Conservation (phyloP, 441 rosid species). For the Gossypium aridum region DNA sequence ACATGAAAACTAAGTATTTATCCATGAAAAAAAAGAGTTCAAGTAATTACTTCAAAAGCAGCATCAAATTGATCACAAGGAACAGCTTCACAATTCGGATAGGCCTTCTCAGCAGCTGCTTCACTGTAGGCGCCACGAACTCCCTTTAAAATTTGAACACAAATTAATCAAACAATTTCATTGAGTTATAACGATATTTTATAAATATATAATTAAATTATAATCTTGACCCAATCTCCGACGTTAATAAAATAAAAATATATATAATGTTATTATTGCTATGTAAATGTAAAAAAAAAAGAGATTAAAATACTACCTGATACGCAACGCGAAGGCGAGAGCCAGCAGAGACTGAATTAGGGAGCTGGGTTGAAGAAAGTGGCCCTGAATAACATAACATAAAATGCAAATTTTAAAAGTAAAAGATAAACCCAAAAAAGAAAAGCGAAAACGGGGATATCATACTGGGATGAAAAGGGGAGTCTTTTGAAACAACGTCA, state of each 20-base stretch:
- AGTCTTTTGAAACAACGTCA: conserved; percentile 26
- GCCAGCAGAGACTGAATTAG: conserved; percentile 46
- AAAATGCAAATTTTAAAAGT: background rate
- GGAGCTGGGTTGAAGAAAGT: conserved; percentile 52
- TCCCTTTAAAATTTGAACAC: conserved; percentile 39
- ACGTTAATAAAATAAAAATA: background rate
- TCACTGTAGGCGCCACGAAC: conserved; percentile 91
- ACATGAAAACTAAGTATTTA: background rate
- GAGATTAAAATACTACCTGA: conserved; percentile 43
- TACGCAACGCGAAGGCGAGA: conserved; percentile 89
- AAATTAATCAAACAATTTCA: background rate
- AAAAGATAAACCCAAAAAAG: background rate
- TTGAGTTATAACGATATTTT: background rate
- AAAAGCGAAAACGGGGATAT: background rate
- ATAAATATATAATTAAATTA: background rate
- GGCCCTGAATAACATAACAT: conserved; percentile 44
- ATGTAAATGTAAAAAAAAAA: background rate
- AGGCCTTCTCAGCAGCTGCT: conserved; percentile 93
- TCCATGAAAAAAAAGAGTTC: background rate
- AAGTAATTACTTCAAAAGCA: conserved; percentile 63
- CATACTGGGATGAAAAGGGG: conserved; percentile 59
- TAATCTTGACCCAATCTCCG: background rate
- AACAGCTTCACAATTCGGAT: conserved; percentile 89
- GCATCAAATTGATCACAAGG: conserved; percentile 92
- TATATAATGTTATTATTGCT: background rate